These are phyloP conservation scores for Biancaea sappan DNA, from an alignment of 306 rosid species.

Conservation along the genomic window DNA sequence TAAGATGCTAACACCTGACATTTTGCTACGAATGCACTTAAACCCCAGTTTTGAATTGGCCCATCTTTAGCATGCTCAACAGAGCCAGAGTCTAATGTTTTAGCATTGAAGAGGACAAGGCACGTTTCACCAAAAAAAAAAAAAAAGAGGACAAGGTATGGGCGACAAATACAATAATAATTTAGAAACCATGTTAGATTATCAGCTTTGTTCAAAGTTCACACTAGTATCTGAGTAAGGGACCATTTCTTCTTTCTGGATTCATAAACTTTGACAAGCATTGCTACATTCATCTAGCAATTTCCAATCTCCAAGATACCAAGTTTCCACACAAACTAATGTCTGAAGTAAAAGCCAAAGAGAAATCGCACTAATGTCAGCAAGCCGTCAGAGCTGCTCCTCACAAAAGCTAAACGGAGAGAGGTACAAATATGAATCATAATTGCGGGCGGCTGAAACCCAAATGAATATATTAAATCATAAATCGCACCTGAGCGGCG, in stretches of 20 bases:
- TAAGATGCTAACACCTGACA: background rate
- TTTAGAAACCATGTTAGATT: background rate
- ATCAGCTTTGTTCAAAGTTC: background rate
- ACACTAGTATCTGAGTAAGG: background rate
- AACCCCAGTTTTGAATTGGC: background rate
- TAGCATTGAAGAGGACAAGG: background rate
- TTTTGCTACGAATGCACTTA: background rate
- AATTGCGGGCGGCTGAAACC: constrained; percentile 8
- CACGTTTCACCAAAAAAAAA: too few species aligned
- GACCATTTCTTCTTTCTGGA: background rate
- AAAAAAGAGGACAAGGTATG: background rate
- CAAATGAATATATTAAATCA: background rate
- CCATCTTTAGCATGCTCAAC: background rate
- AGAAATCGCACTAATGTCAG: background rate
- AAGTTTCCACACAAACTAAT: background rate
- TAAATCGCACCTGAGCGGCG: constrained; percentile 74
- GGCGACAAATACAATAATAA: background rate
- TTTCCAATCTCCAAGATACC: background rate
- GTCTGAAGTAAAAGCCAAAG: background rate
- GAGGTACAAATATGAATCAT: background rate
- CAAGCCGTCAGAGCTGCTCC: background rate
- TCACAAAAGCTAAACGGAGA: background rate
- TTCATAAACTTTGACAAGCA: background rate
- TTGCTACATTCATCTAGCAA: background rate
- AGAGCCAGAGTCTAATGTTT: background rate